Base-by-base conservation (phyloP, 2,329 filamentous ascomycete genomes). In the Hymenoscyphus infarciens region DNA sequence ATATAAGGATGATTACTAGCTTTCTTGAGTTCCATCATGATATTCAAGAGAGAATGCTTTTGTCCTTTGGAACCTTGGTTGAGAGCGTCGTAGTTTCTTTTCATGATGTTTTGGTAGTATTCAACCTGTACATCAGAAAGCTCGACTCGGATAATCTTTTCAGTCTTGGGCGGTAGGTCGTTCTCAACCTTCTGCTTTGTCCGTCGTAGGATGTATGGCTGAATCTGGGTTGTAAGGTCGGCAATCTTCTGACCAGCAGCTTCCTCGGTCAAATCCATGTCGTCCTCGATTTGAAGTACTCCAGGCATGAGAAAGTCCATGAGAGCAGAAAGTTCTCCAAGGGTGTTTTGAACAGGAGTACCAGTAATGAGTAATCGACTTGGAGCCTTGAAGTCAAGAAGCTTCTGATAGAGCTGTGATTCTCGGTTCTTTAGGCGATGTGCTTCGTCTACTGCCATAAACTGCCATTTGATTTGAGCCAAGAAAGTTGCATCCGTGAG, bases 21-120 rank as follows among this genome's bases (percentile, higher is more conserved):
- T 77, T 99, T 99, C 81, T 99, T 99, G 72, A 99, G 77, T 76
- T 99, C 95, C 95, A 99, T 99, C 86, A 99, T 97, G 75, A 99
- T 95, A 77, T 99, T 99, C 67, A 99, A 80, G 15, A 99, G 79
- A 0, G 94, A 98, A 69, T 96, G 94, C 77, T 97, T 98, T 75
- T 96, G 91, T 5, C 94, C 95, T 64, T 87, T 91, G 54, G 89
- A 88, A 55, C 92, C 94, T 72, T 97, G 91, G 70, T 96, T 97
- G 35, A 99, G 82, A 2, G 94, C 95, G 33, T 92, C 87, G 72
- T 99, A 99, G 74, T 99, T 99, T 72, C 94, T 88, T 0, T 95
- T 98, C 27, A 99, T 82, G 63, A 99, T 98, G 73, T 98, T 98
- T 78, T 98, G 98, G 81, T 99, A 99, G 76, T 97, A 98, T 67